Percentiles rank a stretch among this genome's conserved stretches.
Evolutionary conservation across 139 green algal species (phyloP).

Genomic region (Pleodorina starrii): DNA sequence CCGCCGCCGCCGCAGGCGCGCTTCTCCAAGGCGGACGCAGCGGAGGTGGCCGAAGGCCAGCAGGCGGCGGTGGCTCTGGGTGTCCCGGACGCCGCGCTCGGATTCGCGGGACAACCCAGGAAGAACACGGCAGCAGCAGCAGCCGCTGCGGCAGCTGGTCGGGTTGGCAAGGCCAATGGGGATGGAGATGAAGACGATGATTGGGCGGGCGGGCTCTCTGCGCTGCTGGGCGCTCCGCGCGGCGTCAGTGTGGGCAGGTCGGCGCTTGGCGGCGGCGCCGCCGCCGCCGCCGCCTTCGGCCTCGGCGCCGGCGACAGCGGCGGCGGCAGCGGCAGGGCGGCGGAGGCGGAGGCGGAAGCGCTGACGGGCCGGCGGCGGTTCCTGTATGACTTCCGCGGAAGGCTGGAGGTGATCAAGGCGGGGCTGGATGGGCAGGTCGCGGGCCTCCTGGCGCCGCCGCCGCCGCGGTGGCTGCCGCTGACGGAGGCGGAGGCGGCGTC

Average conservation of each 20-base stretch:
- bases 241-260: no score
- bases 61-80: background rate
- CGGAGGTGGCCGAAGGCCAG: background rate
- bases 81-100: background rate
- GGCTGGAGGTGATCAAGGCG: background rate
- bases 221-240: no score
- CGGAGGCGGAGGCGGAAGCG: background rate
- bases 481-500: background rate
- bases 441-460: constrained; percentile 8
- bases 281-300: background rate
- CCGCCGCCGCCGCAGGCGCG: background rate
- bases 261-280: background rate
- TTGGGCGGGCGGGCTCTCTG: no score
- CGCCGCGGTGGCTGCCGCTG: background rate
- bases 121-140: no score
- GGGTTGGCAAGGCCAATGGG: no score
- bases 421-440: background rate
- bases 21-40: no score
- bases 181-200: no score
- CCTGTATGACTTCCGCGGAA: background rate
- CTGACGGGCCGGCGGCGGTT: background rate
- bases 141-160: no score
- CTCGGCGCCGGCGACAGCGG: background rate
- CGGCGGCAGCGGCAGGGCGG: background rate
- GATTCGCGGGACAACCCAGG: no score